A percentile compares a stretch with the other conserved stretches of the same genome.
Conservation (phyloP, 75 land plant species). For the Gnetum montanum region DNA sequence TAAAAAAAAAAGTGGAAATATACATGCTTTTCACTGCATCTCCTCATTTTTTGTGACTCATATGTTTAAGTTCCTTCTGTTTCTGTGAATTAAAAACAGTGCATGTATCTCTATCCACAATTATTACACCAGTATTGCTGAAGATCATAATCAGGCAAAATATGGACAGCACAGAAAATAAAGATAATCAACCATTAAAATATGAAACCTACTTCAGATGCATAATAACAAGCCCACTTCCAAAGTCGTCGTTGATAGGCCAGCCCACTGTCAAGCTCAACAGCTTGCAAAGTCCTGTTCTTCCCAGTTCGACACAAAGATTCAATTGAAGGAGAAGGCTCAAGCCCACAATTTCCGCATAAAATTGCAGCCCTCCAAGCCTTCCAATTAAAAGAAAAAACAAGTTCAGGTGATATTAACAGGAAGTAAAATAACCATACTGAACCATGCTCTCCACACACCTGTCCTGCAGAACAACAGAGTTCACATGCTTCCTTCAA, state of each 20-base stretch:
- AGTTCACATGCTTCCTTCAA: slow-evolving; percentile 83
- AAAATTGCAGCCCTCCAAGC: slow-evolving; percentile 96
- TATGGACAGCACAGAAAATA: too few relatives aligned
- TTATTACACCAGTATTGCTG: too few relatives aligned
- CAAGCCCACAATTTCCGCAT: slow-evolving; percentile 78
- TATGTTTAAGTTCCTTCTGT: too few relatives aligned
- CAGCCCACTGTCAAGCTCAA: slow-evolving; percentile 88
- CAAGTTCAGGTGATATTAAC: too few relatives aligned
- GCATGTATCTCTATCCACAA: too few relatives aligned
- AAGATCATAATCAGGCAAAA: too few relatives aligned
- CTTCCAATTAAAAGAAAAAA: slow-evolving; percentile 16
- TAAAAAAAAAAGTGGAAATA: too few relatives aligned
- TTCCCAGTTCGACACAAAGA: slow-evolving; percentile 45
- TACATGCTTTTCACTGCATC: too few relatives aligned
- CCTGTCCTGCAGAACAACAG: slow-evolving; percentile 98
- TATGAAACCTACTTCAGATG: slow-evolving; percentile 87
- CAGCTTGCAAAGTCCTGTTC: slow-evolving; percentile 70
- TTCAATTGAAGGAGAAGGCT: slow-evolving; percentile 73
- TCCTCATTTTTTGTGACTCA: too few relatives aligned
- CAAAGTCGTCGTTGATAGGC: slow-evolving; percentile 80
- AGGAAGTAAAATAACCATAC: not conserved
- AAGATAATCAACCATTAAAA: not conserved
- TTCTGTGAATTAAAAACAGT: too few relatives aligned
- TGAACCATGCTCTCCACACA: slow-evolving; percentile 4
- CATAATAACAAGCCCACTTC: slow-evolving; percentile 96